Evolutionary conservation across 805 yeast species (phyloP).

Genomic region (Candida sakaeoensis): DNA sequence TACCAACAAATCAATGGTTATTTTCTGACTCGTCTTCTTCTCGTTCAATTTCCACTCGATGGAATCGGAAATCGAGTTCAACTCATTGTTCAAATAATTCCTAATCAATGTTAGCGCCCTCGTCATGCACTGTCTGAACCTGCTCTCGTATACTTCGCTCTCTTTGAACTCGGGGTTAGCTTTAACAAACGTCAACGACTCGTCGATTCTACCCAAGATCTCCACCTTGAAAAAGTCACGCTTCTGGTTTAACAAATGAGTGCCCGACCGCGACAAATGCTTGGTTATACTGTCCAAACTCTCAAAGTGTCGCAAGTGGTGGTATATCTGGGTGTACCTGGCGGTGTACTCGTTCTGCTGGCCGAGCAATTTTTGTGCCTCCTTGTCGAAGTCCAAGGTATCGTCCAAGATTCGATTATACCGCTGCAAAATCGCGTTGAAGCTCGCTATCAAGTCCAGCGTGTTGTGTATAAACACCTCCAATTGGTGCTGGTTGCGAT

Average conservation of each 20-base stretch:
- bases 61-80: conserved; percentile 29
- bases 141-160: conserved; percentile 59
- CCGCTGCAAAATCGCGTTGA: conserved; percentile 43
- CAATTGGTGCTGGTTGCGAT: conserved; percentile 20
- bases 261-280: conserved; percentile 61
- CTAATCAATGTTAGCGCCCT: conserved; percentile 73
- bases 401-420: conserved; percentile 58
- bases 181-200: conserved; percentile 52
- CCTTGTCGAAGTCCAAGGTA: conserved; percentile 59
- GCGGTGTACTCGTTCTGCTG: conserved; percentile 41
- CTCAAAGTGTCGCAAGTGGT: conserved; percentile 59
- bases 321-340: conserved; percentile 43
- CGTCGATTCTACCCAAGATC: conserved; percentile 55
- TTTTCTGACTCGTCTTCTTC: conserved; percentile 6
- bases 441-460: conserved; percentile 37
- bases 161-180: conserved; percentile 53
- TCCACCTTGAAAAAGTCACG: conserved; percentile 42
- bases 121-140: conserved; percentile 80
- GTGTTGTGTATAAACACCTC: conserved; percentile 43
- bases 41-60: conserved; percentile 17
- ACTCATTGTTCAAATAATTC: conserved; percentile 54
- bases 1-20: conserved; percentile 59
- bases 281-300: conserved; percentile 67
- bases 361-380: conserved; percentile 48
- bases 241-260: conserved; percentile 54